Conservation (phyloP, 805 yeast genomes). For the Candida caryicola region DNA sequence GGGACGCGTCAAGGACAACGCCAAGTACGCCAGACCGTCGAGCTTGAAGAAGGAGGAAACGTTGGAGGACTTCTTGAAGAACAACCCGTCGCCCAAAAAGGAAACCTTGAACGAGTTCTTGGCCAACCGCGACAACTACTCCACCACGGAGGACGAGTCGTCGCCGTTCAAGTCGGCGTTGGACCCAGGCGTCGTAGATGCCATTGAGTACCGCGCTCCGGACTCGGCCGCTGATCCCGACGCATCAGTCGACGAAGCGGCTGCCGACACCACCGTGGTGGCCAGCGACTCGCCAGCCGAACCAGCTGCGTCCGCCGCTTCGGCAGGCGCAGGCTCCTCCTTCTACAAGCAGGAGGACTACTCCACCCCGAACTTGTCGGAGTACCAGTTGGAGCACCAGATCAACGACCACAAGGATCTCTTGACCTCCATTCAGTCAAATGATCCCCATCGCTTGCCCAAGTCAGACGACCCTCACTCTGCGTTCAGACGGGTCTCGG, state of each 20-base stretch:
- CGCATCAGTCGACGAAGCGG: neutral
- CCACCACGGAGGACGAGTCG: neutral
- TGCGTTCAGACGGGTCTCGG: neutral
- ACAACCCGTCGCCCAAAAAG: conserved; percentile 1
- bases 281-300: neutral
- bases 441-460: conserved; percentile 35
- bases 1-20: conserved; percentile 53
- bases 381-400: conserved; percentile 41
- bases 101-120: conserved; percentile 5
- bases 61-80: conserved; percentile 5
- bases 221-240: neutral
- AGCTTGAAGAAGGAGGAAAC: conserved; percentile 1
- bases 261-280: neutral
- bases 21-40: conserved; percentile 23
- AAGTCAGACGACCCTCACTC: conserved; percentile 4
- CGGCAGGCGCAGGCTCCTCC: conserved; percentile 1
- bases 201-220: neutral
- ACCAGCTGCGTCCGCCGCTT: neutral
- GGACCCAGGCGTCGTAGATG: neutral
- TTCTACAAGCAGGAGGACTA: conserved; percentile 23
- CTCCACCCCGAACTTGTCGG: conserved; percentile 44
- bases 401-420: conserved; percentile 37
- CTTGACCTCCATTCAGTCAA: conserved; percentile 32
- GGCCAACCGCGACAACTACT: conserved; percentile 2
- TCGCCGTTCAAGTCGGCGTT: conserved; percentile 2